phyloP scores from a whole-genome alignment of 106 monocot genomes.

The Platanthera zijinensis region DNA sequence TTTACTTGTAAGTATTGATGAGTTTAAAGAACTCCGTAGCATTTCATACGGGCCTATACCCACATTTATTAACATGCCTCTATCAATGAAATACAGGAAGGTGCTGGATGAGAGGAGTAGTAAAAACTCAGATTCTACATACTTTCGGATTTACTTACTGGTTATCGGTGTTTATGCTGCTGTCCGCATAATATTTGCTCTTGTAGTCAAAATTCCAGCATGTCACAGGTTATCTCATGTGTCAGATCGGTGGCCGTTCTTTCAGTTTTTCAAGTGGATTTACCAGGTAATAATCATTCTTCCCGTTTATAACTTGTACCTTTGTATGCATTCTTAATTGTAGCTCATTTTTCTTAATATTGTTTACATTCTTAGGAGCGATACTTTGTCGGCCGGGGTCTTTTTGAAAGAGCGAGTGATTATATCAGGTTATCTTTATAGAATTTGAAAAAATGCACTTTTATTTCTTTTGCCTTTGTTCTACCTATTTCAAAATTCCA shows the following conservation, averaged over 20 bases:
- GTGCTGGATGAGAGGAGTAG: slow-evolving; percentile 64
- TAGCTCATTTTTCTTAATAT: not conserved
- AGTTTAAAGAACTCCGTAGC: not conserved
- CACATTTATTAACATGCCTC: not conserved
- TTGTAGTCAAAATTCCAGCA: slow-evolving; percentile 79
- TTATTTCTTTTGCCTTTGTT: not conserved
- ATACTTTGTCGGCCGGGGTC: slow-evolving; percentile 91
- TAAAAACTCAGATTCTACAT: slow-evolving; percentile 58
- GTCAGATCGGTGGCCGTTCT: slow-evolving; percentile 76
- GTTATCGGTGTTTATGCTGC: slow-evolving; percentile 76
- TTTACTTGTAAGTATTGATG: slow-evolving; percentile 63
- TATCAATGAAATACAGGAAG: slow-evolving; percentile 43
- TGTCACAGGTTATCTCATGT: slow-evolving; percentile 59
- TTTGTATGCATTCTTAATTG: not conserved
- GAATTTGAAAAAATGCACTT: not conserved
- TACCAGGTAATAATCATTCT: slow-evolving; percentile 49
- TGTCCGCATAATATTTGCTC: slow-evolving; percentile 53
- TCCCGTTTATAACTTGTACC: not conserved
- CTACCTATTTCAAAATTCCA: not conserved
- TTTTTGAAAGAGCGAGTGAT: slow-evolving; percentile 80
- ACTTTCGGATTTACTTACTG: slow-evolving; percentile 79
- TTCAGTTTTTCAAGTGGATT: slow-evolving; percentile 99
- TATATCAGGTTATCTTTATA: slow-evolving; percentile 54
- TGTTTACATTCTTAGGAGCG: slow-evolving; percentile 49
- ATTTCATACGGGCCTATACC: not conserved